phyloP scores from a whole-genome alignment of 2,329 filamentous ascomycete genomes.

The Didymellaceae sp. region DNA sequence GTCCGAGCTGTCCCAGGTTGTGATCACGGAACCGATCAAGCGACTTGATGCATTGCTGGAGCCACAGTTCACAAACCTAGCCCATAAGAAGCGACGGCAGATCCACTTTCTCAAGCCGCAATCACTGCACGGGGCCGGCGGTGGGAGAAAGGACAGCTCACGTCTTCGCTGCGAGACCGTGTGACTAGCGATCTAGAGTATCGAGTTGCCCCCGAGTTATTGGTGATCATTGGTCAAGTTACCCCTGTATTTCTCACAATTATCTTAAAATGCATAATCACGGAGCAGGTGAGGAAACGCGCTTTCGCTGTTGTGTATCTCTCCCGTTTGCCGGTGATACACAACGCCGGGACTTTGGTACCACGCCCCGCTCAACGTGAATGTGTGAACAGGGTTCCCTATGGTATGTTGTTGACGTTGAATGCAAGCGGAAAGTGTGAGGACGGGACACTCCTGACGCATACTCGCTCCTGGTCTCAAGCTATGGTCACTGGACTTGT shows the following conservation, averaged over 20 bases:
- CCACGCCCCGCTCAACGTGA: conserved; percentile 16
- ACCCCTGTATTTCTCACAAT: conserved; percentile 14
- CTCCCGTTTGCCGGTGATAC: conserved; percentile 33
- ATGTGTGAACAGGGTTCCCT: conserved; percentile 3
- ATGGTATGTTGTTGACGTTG: neutral
- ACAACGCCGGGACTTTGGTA: conserved; percentile 29
- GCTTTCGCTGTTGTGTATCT: conserved; percentile 11
- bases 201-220: neutral
- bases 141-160: conserved; percentile 41
- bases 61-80: conserved; percentile 15
- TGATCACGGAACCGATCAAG: conserved; percentile 17
- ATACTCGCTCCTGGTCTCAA: no score
- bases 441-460: neutral
- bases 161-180: conserved; percentile 18
- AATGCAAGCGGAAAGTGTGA: neutral
- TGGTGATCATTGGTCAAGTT: conserved; percentile 14
- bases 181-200: conserved; percentile 8
- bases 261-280: conserved; percentile 22
- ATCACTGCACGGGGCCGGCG: conserved; percentile 35
- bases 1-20: conserved; percentile 26
- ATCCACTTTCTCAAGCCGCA: conserved; percentile 20
- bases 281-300: conserved; percentile 15
- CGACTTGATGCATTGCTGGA: conserved; percentile 23
- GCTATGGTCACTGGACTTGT: no score
- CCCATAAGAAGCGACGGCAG: conserved; percentile 14